Base-by-base conservation (phyloP, 1,139 yeast species). In the Taphrina communis region DNA sequence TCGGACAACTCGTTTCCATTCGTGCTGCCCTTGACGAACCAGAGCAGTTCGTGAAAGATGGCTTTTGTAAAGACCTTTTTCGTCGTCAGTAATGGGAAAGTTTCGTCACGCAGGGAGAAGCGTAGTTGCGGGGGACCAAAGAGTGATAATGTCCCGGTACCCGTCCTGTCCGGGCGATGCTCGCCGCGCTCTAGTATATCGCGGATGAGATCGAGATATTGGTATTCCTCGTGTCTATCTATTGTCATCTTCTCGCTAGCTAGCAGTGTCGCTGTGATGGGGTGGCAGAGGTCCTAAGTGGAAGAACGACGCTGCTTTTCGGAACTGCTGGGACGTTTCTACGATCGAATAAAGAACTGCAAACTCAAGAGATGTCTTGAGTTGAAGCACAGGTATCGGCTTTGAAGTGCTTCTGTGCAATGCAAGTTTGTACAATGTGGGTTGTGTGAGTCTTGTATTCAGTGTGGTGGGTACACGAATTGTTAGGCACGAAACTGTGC, bases 61-160 rank as follows among this genome's bases (percentile, higher is more conserved):
- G 60, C 62, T 42, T 63, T 65, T 35, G 63, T 65, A 76, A 92
- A 94, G 6, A 94, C 97, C 75, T 87, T 88, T 77, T 94, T 94
- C 7, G 99, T 94, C 14, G 99, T 94, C 70, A 94, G 81, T 69
- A 94, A 82, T 0, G 99, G 99, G 76, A 94, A 89, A 31, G 82
- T 78, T 73, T 88, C 90, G 76, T 89, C 82, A 35, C 86, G 82
- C 59, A 94, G 81, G 72, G 86, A 86, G 79, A 95, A 94, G 70
- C 98, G 84, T 70, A 94, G 82, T 76, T 93, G 98, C 9, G 98
- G 97, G 52, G 99, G 99, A 0, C 96, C 99, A 78, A 94, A 94
- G 17, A 94, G 74, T 48, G 97, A 88, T 72, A 81, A 82, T 0
- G 99, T 95, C 11, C 99, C 99, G 0, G 99, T 94, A 0, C 99